Percentiles rank a stretch among this genome's conserved stretches.
Conservation (phyloP, 2,329 filamentous ascomycete species). For the Hawksworthiomyces lignivorus region DNA sequence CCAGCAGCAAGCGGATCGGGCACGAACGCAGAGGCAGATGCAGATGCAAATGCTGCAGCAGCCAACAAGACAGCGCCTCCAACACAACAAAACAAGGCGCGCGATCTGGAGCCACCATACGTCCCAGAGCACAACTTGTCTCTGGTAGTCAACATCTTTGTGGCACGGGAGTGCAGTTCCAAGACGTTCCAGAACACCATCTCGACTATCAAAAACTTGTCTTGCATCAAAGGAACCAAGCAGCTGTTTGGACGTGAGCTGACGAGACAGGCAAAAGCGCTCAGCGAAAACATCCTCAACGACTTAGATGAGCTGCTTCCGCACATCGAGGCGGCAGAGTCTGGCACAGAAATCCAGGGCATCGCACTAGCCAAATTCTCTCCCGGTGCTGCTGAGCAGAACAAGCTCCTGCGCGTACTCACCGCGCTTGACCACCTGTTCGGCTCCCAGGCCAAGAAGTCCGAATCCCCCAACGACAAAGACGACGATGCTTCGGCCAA, state of each 20-base stretch:
- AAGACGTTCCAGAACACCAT: slow-evolving; percentile 98
- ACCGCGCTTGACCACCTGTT: slow-evolving; percentile 95
- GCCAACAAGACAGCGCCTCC: slow-evolving; percentile 27
- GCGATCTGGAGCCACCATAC: slow-evolving; percentile 67
- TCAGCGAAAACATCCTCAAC: slow-evolving; percentile 76
- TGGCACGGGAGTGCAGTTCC: slow-evolving; percentile 90
- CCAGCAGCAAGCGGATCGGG: too few species aligned
- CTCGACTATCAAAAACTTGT: slow-evolving; percentile 97
- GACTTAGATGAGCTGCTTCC: slow-evolving; percentile 80
- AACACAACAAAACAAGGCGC: slow-evolving; percentile 41
- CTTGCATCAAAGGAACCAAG: slow-evolving; percentile 83
- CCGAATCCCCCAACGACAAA: slow-evolving; percentile 23
- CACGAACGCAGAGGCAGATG: background rate
- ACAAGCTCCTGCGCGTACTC: slow-evolving; percentile 84
- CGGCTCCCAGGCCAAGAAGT: slow-evolving; percentile 64
- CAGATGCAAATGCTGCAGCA: background rate
- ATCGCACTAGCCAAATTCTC: slow-evolving; percentile 93
- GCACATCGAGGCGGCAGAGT: slow-evolving; percentile 78
- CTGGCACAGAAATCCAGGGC: slow-evolving; percentile 90
- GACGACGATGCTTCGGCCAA: background rate
- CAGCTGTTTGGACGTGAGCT: slow-evolving; percentile 88
- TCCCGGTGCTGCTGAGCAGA: slow-evolving; percentile 89
- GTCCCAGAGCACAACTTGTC: slow-evolving; percentile 85
- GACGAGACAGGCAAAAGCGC: slow-evolving; percentile 72
- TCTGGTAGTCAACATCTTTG: slow-evolving; percentile 92